Base-by-base conservation (phyloP, 2,329 filamentous ascomycete genomes). In the Penicillium sp. region DNA sequence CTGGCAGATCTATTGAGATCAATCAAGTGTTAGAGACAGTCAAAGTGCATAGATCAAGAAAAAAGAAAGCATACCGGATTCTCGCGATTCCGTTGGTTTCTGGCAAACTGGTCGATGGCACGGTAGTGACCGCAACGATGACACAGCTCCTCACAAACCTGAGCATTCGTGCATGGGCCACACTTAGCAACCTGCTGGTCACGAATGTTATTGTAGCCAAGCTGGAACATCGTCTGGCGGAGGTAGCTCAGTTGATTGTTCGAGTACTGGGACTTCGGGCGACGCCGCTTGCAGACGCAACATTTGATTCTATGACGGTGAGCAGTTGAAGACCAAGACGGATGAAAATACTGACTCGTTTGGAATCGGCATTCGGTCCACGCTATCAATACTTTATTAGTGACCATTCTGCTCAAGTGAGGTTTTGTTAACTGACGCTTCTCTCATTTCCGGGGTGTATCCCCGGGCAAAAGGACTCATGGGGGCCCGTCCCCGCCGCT, bases 181-280 rank as follows among this genome's bases (percentile, higher is more conserved):
- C 55, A 57, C 22, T 53, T 57, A 9, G 55, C 50, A 16, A 57
- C 37, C 24, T 38, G 37, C 18, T 54, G 55, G 7, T 42, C 47
- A 6, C 22, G 18, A 9, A 49, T 4, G 13, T 5, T 29, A 5
- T 16, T 32, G 16, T 18, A 35, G 24, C 24, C 29, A 14, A 26
- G 18, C 1, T 42, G 16, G 22, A 37, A 42, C 6, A 54, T 44
- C 14, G 50, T 50, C 24, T 37, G 31, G 16, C 55, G 50, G 31
- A 57, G 55, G 18, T 43, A 44, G 44, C 11, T 39, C 22, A 57
- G 44, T 24, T 57, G 55, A 8, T 22, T 54, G 13, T 35, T 26
- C 2, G 55, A 54, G 39, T 48, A 57, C 16, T 46, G 26, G 5
- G 32, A 46, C 13, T 29, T 26, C 5, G 50, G 20, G 10, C 42